phyloP scores from a whole-genome alignment of 2,329 filamentous ascomycete genomes.

The Colletotrichum sp. region DNA sequence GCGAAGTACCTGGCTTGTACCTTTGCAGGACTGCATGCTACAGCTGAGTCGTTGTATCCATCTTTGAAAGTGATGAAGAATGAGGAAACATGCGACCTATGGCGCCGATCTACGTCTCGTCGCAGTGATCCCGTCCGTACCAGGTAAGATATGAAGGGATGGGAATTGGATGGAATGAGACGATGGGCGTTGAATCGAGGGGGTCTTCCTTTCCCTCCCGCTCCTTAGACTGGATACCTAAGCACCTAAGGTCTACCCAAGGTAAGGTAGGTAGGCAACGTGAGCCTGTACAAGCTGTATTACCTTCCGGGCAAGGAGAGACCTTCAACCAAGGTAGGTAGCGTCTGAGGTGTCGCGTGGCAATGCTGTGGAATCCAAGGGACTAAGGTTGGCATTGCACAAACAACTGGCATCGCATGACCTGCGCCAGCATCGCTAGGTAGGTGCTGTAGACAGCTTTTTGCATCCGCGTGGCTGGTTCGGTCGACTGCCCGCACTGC shows the following conservation, averaged over 20 bases:
- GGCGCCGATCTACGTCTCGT: background rate
- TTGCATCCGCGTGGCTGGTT: background rate
- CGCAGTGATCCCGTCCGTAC: background rate
- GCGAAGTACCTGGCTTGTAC: background rate
- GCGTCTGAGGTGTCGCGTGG: background rate
- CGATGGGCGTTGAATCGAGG: background rate
- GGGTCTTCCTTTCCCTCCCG: background rate
- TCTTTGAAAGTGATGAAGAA: background rate
- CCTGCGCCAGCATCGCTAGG: background rate
- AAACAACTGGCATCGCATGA: background rate
- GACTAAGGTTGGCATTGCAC: background rate
- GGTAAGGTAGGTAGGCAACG: background rate
- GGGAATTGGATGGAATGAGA: background rate
- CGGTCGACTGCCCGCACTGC: background rate
- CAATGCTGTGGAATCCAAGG: background rate
- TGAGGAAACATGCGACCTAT: background rate
- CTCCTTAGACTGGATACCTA: no score
- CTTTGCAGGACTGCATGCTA: background rate
- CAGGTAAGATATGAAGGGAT: background rate
- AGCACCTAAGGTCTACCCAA: background rate
- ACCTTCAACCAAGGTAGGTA: background rate
- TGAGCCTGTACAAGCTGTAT: background rate
- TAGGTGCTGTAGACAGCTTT: background rate
- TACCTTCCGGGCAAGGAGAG: background rate
- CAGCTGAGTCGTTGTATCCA: background rate